These are phyloP conservation scores for Aspergillus affinis DNA, from an alignment of 495 filamentous ascomycete genomes.

Conservation along the genomic window DNA sequence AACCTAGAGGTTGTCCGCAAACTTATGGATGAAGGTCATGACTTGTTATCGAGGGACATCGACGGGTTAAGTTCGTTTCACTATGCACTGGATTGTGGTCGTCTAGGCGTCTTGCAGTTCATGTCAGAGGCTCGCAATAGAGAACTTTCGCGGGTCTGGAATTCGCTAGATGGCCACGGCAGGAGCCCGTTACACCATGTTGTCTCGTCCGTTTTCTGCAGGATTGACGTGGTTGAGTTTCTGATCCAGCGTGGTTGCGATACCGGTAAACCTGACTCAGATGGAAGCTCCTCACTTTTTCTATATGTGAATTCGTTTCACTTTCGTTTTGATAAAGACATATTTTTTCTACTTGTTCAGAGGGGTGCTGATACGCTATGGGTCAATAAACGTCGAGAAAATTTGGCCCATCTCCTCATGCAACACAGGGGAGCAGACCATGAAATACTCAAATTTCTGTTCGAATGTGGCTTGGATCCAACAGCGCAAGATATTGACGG, in stretches of 20 bases:
- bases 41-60: constrained; percentile 10
- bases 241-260: constrained; percentile 11
- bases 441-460: constrained; percentile 9
- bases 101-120: constrained; percentile 6
- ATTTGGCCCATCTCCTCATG: constrained; percentile 12
- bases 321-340: neutral
- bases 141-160: constrained; percentile 7
- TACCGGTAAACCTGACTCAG: constrained; percentile 2
- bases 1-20: constrained; percentile 15
- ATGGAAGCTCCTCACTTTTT: constrained; percentile 1
- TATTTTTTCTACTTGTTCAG: constrained; percentile 3
- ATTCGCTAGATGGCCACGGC: constrained; percentile 4
- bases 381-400: constrained; percentile 6
- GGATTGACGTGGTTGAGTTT: constrained; percentile 1
- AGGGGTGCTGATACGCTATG: neutral
- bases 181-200: constrained; percentile 8
- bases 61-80: constrained; percentile 13
- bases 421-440: constrained; percentile 10
- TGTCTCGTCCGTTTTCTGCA: constrained; percentile 8
- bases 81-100: constrained; percentile 6
- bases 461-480: constrained; percentile 12
- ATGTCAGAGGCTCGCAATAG: constrained; percentile 2
- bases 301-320: constrained; percentile 5
- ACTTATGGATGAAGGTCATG: constrained; percentile 11
- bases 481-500: constrained; percentile 11